Evolutionary conservation across 1,284 basidiomycete species (phyloP).

Genomic region (Ganoderma leucocontextum): DNA sequence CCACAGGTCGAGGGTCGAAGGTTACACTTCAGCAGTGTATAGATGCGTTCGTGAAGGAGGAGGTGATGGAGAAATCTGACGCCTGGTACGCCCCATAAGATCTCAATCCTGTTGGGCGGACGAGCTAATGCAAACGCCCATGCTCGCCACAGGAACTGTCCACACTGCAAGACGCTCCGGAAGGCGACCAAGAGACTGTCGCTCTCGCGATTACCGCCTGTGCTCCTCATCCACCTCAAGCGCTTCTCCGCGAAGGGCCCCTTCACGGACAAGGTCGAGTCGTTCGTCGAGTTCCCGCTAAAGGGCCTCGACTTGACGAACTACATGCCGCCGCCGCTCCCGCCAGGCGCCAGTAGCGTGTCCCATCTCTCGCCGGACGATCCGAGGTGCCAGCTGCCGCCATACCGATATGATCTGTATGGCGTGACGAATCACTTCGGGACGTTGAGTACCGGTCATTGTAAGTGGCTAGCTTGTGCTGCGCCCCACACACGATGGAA

Average conservation of each 20-base stretch:
- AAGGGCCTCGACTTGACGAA: conserved; percentile 87
- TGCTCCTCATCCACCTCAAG: conserved; percentile 96
- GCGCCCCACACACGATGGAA: background rate
- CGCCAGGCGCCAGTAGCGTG: conserved; percentile 62
- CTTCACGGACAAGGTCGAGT: conserved; percentile 96
- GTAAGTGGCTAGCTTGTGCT: conserved; percentile 57
- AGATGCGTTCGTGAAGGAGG: conserved; percentile 91
- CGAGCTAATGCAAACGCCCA: background rate
- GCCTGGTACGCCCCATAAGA: conserved; percentile 79
- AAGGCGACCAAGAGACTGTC: conserved; percentile 89
- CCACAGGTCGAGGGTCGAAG: conserved; percentile 68
- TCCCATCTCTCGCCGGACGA: conserved; percentile 63
- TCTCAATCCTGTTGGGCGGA: background rate
- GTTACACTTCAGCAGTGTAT: conserved; percentile 85
- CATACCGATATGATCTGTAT: conserved; percentile 90
- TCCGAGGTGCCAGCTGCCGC: conserved; percentile 82
- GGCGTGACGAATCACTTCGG: conserved; percentile 94
- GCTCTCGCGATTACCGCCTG: conserved; percentile 89
- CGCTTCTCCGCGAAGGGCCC: conserved; percentile 93
- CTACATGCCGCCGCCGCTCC: conserved; percentile 87
- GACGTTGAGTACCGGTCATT: conserved; percentile 90
- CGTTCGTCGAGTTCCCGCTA: conserved; percentile 89
- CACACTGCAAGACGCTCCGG: conserved; percentile 88
- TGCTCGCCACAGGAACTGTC: conserved; percentile 78
- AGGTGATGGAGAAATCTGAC: conserved; percentile 93